Base-by-base conservation (phyloP, 805 yeast genomes). In the Candida multigemmis region DNA sequence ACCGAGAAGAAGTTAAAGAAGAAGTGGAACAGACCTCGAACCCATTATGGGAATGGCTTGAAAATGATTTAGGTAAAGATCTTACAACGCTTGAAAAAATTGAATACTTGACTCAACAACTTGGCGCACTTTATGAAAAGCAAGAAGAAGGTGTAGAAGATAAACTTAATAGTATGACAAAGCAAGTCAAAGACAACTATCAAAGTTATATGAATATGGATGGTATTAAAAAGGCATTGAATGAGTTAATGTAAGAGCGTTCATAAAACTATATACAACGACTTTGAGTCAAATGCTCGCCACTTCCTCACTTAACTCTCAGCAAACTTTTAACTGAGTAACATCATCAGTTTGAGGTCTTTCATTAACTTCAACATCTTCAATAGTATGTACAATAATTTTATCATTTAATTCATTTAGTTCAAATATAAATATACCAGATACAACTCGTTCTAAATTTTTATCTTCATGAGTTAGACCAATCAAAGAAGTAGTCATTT, bases 381-480 rank as follows among this genome's bases (percentile, higher is more conserved):
- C 89, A 17, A 80, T 62, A 2, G 81, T 74, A 42, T 78, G 83
- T 4, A 74, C 82, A 5, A 60, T 24, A 18, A 80, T 69, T 33
- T 58, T 46, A 31, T 69, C 65, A 42, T 76, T 74, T n/a, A 56
- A 53, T 14, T 62, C 63, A 40, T 65, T 71, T 31, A 80, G 56
- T 41, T 79, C 87, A 42, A 78, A 78, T 6, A 77, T 60, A 40
- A 79, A 79, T 3, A 74, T 46, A 2, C 87, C 89, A 28, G 56
- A 52, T 4, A 61, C 45, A 3, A 65, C 52, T 22, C 74, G 37
- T 33, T 69, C 68, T 19, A 59, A 35, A 21, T 46, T 44, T 22
- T 41, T 38, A 6, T 22, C 19, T 27, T 43, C 50, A 27, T 44
- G 45, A 11, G 44, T 46, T 28, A 61, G 40, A 6, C 61, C 62